Percentiles rank a stretch among this genome's conserved stretches.
phyloP scores from a whole-genome alignment of 345 rosid genomes.

The Eucalyptus rudis region DNA sequence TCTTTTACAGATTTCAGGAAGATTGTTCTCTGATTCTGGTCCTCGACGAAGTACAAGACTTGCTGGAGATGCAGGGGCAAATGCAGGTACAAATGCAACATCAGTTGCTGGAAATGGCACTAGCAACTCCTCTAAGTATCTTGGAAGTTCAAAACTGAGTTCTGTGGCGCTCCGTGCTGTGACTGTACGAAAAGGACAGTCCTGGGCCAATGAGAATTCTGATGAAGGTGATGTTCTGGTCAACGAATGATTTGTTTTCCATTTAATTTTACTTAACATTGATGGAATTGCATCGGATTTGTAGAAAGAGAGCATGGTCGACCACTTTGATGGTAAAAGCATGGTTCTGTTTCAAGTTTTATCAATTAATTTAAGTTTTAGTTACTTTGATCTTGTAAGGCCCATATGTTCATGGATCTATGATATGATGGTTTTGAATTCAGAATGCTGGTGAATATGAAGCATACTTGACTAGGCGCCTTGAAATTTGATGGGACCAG shows the following conservation, averaged over 20 bases:
- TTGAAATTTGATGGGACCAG: not conserved
- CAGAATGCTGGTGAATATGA: not conserved
- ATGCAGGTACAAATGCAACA: constrained; percentile 34
- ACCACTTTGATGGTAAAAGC: not conserved
- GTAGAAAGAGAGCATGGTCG: not conserved
- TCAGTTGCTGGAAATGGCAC: constrained; percentile 60
- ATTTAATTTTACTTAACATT: not conserved
- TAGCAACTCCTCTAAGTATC: constrained; percentile 62
- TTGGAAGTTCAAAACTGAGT: constrained; percentile 80
- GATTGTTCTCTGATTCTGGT: constrained; percentile 94
- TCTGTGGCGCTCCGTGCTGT: constrained; percentile 74
- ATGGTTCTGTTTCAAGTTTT: not conserved
- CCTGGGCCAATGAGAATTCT: constrained; percentile 80
- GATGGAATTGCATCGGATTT: not conserved
- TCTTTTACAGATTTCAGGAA: constrained; percentile 74
- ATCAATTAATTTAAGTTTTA: not conserved
- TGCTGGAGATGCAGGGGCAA: constrained; percentile 47
- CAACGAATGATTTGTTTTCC: not conserved
- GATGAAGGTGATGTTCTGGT: constrained; percentile 55
- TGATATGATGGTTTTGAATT: not conserved
- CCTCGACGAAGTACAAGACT: constrained; percentile 82
- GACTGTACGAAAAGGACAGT: constrained; percentile 78
- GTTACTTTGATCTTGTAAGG: not conserved
- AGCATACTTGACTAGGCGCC: not conserved
- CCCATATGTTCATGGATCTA: not conserved